Conservation (phyloP, 768 basidiomycete species). For the Saitozyma sp. region DNA sequence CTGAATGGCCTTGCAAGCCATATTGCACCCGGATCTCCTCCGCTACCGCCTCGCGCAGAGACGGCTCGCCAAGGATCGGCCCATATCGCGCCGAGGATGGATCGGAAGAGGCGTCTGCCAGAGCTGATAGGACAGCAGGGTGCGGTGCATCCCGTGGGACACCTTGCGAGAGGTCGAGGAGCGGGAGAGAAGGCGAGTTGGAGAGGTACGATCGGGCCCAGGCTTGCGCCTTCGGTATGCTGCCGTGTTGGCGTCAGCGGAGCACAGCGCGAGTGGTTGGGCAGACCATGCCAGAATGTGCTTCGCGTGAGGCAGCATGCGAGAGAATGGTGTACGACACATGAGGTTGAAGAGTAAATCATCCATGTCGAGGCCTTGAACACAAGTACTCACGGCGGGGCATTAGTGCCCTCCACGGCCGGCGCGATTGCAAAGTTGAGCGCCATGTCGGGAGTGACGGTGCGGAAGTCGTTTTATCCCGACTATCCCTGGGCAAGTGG, state of each 20-base stretch:
- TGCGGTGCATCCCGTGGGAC: slow-evolving; percentile 70
- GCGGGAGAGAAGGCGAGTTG: slow-evolving; percentile 13
- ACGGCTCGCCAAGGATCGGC: slow-evolving; percentile 62
- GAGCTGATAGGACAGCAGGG: slow-evolving; percentile 57
- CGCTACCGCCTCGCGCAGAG: slow-evolving; percentile 60
- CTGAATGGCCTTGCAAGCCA: slow-evolving; percentile 47
- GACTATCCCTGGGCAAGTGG: no score
- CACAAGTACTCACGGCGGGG: slow-evolving; percentile 17
- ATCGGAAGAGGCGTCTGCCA: slow-evolving; percentile 57
- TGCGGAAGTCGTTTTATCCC: no score
- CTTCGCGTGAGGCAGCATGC: not conserved
- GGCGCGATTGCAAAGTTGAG: slow-evolving; percentile 16
- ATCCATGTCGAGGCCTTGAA: no score
- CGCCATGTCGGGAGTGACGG: not conserved
- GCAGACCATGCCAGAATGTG: no score
- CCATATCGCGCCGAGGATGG: slow-evolving; percentile 60
- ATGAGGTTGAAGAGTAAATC: no score
- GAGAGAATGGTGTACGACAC: no score
- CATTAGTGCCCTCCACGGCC: slow-evolving; percentile 16
- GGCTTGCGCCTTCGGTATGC: slow-evolving; percentile 48
- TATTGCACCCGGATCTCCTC: slow-evolving; percentile 67
- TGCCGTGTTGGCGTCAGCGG: slow-evolving; percentile 7
- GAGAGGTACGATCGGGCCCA: slow-evolving; percentile 40
- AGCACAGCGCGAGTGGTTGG: not conserved
- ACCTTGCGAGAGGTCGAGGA: slow-evolving; percentile 74